Conservation (phyloP, 1,284 basidiomycete genomes). For the Cryptococcus depauperatus region DNA sequence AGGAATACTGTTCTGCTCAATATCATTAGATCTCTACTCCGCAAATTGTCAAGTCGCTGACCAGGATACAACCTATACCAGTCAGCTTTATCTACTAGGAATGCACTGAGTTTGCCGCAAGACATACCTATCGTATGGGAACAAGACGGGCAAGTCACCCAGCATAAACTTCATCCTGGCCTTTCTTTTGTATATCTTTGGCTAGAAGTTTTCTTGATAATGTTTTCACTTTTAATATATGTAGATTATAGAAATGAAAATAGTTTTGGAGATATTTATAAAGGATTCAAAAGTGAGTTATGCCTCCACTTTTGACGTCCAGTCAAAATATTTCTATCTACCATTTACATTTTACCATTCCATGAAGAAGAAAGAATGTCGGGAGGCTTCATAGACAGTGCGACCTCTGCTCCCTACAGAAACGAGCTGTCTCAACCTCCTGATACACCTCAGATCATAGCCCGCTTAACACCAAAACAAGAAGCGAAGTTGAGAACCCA, state of each 20-base stretch:
- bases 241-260: not conserved
- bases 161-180: slow-evolving; percentile 88
- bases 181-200: not conserved
- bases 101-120: no score
- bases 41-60: slow-evolving; percentile 7
- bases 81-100: slow-evolving; percentile 4
- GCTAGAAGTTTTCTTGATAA: not conserved
- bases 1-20: slow-evolving; percentile 83
- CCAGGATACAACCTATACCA: slow-evolving; percentile 29
- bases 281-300: no score
- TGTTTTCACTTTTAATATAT: no score
- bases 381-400: slow-evolving; percentile 3
- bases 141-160: slow-evolving; percentile 81
- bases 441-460: not conserved
- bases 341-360: not conserved
- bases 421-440: no score
- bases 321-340: not conserved
- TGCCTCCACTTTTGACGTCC: slow-evolving; percentile 2
- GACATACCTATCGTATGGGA: slow-evolving; percentile 68
- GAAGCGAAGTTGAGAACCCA: slow-evolving; percentile 18
- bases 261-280: not conserved
- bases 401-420: no score
- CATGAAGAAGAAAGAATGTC: not conserved
- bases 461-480: slow-evolving; percentile 19
- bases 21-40: not conserved